Conservation (phyloP, 139 green algal genomes). For the Volvox reticuliferus region DNA sequence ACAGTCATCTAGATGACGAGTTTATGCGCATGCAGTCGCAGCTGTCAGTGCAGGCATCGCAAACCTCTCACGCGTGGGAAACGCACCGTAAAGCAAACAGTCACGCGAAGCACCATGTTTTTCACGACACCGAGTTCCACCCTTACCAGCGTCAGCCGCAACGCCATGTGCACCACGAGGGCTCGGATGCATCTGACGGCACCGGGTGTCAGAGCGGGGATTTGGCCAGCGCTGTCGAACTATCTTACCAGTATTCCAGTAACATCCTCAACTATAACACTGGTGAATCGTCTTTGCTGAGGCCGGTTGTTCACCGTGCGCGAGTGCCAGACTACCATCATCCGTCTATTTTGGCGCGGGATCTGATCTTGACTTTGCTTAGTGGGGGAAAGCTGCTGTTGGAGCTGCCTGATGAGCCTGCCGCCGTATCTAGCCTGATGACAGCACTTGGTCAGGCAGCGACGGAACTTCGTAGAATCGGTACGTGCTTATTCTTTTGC, state of each 20-base stretch:
- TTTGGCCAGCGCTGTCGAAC: not conserved
- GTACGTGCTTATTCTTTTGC: not conserved
- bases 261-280: slow-evolving; percentile 20
- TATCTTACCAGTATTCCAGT: slow-evolving; percentile 10
- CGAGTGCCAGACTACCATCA: not conserved
- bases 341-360: not conserved
- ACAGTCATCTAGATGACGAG: slow-evolving; percentile 39
- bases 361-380: not conserved
- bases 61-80: not conserved
- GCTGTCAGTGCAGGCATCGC: not conserved
- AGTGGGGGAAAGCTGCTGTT: slow-evolving; percentile 29
- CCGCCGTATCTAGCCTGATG: slow-evolving; percentile 26
- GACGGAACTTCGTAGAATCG: not conserved
- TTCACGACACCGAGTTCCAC: not conserved
- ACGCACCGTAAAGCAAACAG: not conserved
- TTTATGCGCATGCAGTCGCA: slow-evolving; percentile 12
- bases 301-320: not conserved
- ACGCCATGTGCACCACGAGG: slow-evolving; percentile 13
- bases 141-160: not conserved
- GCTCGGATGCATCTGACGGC: not conserved
- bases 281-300: not conserved
- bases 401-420: slow-evolving; percentile 39
- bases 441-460: slow-evolving; percentile 29
- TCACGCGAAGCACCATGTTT: not conserved
- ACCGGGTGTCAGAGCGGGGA: not conserved